phyloP scores from a whole-genome alignment of 1,284 basidiomycete species.

The Agaricales sp. region DNA sequence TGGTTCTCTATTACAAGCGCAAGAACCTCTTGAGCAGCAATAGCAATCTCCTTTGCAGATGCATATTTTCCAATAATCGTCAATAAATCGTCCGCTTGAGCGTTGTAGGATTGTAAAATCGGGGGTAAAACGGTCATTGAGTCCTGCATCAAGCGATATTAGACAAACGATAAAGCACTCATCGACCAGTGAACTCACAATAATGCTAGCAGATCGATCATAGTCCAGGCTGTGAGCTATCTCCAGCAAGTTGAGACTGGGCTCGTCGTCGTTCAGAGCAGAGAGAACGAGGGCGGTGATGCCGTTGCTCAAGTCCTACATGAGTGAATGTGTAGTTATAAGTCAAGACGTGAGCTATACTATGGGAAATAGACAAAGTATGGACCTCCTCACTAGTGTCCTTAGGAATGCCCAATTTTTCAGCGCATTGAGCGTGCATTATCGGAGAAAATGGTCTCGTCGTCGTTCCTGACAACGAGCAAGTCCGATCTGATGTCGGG shows the following conservation, averaged over 20 bases:
- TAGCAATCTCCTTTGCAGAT: neutral
- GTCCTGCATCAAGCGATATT: no score
- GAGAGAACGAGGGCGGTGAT: neutral
- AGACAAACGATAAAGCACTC: no score
- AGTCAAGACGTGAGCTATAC: no score
- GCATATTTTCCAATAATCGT: neutral
- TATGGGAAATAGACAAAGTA: no score
- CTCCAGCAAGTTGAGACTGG: neutral
- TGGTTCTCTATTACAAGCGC: neutral
- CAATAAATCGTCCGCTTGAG: neutral
- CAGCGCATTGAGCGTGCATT: no score
- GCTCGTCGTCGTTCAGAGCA: neutral
- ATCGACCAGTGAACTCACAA: no score
- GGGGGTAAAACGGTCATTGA: neutral
- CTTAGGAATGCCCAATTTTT: no score
- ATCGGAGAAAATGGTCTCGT: no score
- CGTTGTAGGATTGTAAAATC: neutral
- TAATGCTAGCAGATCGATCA: neutral
- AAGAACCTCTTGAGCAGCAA: neutral
- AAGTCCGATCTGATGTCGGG: no score
- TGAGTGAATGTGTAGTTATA: no score
- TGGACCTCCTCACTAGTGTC: no score
- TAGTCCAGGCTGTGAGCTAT: neutral
- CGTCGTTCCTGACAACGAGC: no score
- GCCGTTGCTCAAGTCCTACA: neutral